A percentile compares a stretch with the other conserved stretches of the same genome.
Evolutionary conservation across 2,329 filamentous ascomycete genomes (phyloP).

Genomic region (Grosmannia serpens): DNA sequence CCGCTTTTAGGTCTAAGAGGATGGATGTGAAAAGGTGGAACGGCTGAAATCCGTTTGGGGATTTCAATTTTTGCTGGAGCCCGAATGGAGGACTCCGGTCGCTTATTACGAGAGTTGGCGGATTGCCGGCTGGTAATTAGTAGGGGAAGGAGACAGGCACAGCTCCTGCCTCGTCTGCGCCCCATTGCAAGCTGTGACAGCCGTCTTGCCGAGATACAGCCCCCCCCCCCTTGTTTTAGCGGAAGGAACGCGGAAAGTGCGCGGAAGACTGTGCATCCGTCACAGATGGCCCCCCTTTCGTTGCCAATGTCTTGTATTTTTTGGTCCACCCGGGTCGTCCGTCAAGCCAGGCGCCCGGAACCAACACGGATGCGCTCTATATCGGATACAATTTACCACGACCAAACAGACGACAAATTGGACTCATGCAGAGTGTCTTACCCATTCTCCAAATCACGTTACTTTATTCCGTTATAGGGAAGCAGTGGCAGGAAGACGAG

Average conservation of each 20-base stretch:
- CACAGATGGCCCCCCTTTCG: not conserved
- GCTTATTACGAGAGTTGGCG: not conserved
- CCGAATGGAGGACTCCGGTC: not conserved
- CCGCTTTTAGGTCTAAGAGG: not conserved
- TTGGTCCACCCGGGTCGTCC: not conserved
- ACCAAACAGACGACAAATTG: no score
- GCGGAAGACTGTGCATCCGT: not conserved
- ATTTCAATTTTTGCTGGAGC: no score
- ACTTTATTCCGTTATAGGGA: not conserved
- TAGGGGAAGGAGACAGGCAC: not conserved
- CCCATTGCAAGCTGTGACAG: not conserved
- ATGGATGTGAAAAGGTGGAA: not conserved
- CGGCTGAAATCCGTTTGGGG: not conserved
- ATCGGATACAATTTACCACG: not conserved
- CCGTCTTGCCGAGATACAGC: not conserved
- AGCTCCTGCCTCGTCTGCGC: not conserved
- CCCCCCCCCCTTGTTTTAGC: not conserved
- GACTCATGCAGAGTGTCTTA: no score
- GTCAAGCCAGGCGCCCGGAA: no score
- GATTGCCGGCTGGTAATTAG: not conserved
- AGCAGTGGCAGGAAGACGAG: not conserved
- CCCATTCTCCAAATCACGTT: not conserved
- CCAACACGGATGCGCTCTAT: not conserved
- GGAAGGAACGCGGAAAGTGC: not conserved
- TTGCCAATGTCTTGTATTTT: not conserved